phyloP scores from a whole-genome alignment of 768 basidiomycete genomes.

The Suillus spraguei region DNA sequence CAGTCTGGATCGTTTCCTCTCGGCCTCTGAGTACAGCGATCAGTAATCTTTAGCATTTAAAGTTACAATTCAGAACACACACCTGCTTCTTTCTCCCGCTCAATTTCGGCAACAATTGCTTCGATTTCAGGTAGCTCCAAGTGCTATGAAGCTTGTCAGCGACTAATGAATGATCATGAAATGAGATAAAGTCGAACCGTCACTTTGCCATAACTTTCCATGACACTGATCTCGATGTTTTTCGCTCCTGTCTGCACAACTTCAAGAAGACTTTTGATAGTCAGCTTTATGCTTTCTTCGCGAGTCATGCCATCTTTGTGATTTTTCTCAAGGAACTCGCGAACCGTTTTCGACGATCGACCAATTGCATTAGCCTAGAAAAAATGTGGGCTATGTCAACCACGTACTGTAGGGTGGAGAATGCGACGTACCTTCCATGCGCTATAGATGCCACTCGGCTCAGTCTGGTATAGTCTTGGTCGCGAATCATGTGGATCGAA shows the following conservation, averaged over 20 bases:
- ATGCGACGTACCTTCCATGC: constrained; percentile 84
- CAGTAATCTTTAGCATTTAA: not conserved
- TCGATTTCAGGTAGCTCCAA: constrained; percentile 88
- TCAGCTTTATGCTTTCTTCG: constrained; percentile 92
- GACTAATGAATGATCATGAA: not conserved
- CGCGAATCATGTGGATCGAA: constrained; percentile 91
- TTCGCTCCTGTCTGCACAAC: constrained; percentile 99
- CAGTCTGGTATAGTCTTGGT: constrained; percentile 94
- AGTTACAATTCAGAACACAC: constrained; percentile 22
- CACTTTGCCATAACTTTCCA: constrained; percentile 94
- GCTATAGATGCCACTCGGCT: constrained; percentile 97
- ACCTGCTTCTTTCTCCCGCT: constrained; percentile 97
- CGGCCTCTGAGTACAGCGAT: constrained; percentile 67
- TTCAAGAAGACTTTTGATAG: constrained; percentile 93
- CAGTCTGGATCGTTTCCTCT: constrained; percentile 86
- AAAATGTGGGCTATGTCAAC: not conserved
- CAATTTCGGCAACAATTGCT: constrained; percentile 89
- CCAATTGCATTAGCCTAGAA: constrained; percentile 94
- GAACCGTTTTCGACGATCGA: constrained; percentile 96
- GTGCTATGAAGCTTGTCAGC: constrained; percentile 4
- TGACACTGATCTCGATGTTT: constrained; percentile 98
- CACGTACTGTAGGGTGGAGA: not conserved
- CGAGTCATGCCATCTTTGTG: constrained; percentile 88
- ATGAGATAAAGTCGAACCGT: constrained; percentile 56
- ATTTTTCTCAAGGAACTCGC: constrained; percentile 98